phyloP scores from a whole-genome alignment of 352 stramenopile genomes.

The Phytophthora sojae region DNA sequence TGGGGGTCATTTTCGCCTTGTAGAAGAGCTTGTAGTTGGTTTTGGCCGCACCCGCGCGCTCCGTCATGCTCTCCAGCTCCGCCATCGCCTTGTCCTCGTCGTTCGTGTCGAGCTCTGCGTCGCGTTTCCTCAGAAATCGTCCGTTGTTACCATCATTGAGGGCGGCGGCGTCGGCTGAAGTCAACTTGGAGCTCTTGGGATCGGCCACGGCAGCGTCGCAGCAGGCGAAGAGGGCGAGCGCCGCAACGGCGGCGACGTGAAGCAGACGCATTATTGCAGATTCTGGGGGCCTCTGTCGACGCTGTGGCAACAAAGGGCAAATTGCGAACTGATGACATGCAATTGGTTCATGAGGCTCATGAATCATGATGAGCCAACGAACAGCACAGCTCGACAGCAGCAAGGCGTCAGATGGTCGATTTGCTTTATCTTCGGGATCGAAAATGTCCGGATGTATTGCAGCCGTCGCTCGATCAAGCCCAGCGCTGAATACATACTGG shows the following conservation, averaged over 20 bases:
- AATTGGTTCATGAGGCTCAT: neutral
- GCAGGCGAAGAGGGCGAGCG: constrained; percentile 12
- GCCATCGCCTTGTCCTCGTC: constrained; percentile 10
- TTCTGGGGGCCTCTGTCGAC: neutral
- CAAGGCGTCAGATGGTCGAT: constrained; percentile 19
- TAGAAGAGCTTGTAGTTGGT: constrained; percentile 13
- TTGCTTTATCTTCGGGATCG: constrained; percentile 29
- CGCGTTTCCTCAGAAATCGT: constrained; percentile 7
- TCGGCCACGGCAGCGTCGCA: constrained; percentile 8
- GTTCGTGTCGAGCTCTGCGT: constrained; percentile 1
- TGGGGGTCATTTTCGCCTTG: constrained; percentile 11
- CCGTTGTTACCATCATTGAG: neutral
- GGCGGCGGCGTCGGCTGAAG: neutral
- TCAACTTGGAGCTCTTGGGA: constrained; percentile 3
- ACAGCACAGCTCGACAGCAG: constrained; percentile 16
- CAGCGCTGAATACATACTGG: no score
- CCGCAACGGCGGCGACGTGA: constrained; percentile 6
- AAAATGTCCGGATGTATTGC: neutral
- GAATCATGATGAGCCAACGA: no score
- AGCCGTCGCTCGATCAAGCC: no score
- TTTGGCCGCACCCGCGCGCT: neutral
- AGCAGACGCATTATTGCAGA: constrained; percentile 17
- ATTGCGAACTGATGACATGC: neutral
- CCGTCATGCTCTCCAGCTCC: neutral
- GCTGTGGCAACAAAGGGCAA: neutral